phyloP scores from a whole-genome alignment of 164 flowering plant genomes.

The Umbellularia californica region DNA sequence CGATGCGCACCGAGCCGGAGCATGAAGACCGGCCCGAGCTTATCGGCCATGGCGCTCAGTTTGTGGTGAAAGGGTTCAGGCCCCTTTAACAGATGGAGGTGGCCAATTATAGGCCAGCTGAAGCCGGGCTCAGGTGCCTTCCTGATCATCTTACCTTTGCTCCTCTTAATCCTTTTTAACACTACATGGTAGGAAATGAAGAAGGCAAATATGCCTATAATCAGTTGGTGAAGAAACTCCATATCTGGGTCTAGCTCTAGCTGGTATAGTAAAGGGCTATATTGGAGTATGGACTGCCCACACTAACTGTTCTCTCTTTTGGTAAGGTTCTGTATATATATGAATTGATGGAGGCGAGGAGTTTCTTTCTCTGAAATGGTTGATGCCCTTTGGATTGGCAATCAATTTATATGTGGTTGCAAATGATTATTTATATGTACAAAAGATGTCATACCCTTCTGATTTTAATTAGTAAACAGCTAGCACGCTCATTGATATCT shows the following conservation, averaged over 20 bases:
- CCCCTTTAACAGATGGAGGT: constrained; percentile 2
- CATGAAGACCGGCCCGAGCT: constrained; percentile 6
- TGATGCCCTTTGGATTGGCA: background rate
- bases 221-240: background rate
- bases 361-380: no score
- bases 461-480: no score
- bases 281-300: no score
- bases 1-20: constrained; percentile 4
- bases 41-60: constrained; percentile 2
- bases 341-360: no score
- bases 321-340: no score
- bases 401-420: no score
- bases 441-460: no score
- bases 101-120: constrained; percentile 9
- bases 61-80: background rate
- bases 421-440: no score
- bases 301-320: no score
- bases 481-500: no score
- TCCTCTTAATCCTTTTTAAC: background rate
- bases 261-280: background rate
- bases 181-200: background rate
- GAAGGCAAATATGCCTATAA: background rate
- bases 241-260: background rate
- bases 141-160: background rate
- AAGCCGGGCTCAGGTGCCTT: constrained; percentile 2